A percentile compares a stretch with the other conserved stretches of the same genome.
Evolutionary conservation across 768 basidiomycete species (phyloP).

Genomic region (Boletellus emodensis): DNA sequence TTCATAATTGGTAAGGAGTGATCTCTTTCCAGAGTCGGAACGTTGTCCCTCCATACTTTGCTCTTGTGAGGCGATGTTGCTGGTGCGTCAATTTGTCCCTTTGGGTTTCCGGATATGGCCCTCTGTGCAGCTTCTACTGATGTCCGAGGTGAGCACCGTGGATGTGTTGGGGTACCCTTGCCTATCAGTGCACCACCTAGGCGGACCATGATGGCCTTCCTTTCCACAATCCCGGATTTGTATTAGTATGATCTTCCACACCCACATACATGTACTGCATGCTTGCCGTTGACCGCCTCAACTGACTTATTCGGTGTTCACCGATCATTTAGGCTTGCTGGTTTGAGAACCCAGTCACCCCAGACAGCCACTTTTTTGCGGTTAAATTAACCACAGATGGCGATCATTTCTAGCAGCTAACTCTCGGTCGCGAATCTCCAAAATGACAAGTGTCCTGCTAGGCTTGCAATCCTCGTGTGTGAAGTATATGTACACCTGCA

Average conservation of each 20-base stretch:
- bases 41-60: background rate
- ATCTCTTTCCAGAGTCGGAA: no score
- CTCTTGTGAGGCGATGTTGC: conserved; percentile 44
- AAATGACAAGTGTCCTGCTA: no score
- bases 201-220: conserved; percentile 45
- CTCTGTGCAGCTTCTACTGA: conserved; percentile 34
- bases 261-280: conserved; percentile 21
- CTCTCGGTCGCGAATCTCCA: background rate
- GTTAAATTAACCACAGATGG: conserved; percentile 48
- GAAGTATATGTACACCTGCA: conserved; percentile 42
- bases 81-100: conserved; percentile 31
- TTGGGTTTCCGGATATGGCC: background rate
- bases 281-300: conserved; percentile 46
- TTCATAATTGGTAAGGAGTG: conserved; percentile 42
- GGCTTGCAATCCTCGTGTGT: no score
- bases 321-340: conserved; percentile 40
- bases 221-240: conserved; percentile 47
- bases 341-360: conserved; percentile 42
- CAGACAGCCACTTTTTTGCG: conserved; percentile 48
- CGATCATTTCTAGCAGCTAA: conserved; percentile 43
- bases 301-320: conserved; percentile 49
- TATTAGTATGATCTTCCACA: background rate
- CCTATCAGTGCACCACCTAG: conserved; percentile 47
- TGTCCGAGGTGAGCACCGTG: conserved; percentile 35
- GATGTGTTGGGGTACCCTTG: conserved; percentile 38